These are phyloP conservation scores for Podaxis sp. DNA, from an alignment of 768 basidiomycete genomes.

Conservation along the genomic window DNA sequence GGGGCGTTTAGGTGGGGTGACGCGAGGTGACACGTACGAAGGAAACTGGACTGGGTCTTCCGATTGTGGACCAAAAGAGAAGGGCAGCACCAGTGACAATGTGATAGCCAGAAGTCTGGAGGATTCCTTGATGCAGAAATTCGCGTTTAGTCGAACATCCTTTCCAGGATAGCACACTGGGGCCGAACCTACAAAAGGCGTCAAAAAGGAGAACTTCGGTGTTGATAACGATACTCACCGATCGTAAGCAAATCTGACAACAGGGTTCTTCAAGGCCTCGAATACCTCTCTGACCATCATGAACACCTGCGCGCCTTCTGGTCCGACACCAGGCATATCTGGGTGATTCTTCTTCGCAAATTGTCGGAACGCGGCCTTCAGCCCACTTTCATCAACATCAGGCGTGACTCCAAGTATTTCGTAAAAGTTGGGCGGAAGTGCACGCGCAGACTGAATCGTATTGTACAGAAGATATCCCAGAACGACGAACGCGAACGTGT, in stretches of 20 bases:
- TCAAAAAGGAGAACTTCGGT: background rate
- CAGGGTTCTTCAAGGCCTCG: conserved; percentile 77
- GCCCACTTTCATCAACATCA: conserved; percentile 59
- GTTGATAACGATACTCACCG: conserved; percentile 44
- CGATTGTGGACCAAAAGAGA: conserved; percentile 62
- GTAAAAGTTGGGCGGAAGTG: conserved; percentile 74
- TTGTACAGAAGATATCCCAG: conserved; percentile 68
- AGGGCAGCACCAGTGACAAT: conserved; percentile 57
- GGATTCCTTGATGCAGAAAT: conserved; percentile 65
- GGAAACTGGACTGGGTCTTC: conserved; percentile 56
- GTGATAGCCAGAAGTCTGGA: conserved; percentile 66
- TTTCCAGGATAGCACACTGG: conserved; percentile 67
- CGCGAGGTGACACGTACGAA: conserved; percentile 52
- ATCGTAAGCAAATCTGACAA: conserved; percentile 83
- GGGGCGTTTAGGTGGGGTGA: conserved; percentile 16
- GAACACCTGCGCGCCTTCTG: conserved; percentile 60
- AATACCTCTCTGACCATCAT: conserved; percentile 72
- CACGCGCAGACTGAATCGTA: conserved; percentile 53
- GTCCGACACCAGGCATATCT: conserved; percentile 63
- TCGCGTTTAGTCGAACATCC: conserved; percentile 66
- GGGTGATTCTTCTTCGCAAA: conserved; percentile 80
- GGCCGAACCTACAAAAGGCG: conserved; percentile 63
- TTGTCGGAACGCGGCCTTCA: conserved; percentile 72
- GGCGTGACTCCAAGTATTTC: conserved; percentile 66
- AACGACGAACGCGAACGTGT: conserved; percentile 62